Evolutionary conservation across 352 stramenopile species (phyloP).

Genomic region (Globisporangium ultimum): DNA sequence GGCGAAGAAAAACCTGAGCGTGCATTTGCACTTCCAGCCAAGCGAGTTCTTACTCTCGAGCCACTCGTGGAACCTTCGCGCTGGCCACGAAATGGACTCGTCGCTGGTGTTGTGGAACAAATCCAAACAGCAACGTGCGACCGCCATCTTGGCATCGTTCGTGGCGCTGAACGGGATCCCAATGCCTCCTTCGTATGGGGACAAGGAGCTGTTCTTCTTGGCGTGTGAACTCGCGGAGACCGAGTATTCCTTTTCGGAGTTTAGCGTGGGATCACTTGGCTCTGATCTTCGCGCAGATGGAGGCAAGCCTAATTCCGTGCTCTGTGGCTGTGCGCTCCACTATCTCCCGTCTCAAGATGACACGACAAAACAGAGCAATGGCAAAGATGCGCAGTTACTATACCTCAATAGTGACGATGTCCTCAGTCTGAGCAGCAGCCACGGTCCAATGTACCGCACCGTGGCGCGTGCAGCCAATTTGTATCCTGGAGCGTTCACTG

Average conservation of each 20-base stretch:
- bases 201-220: conserved; percentile 79
- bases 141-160: conserved; percentile 58
- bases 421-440: conserved; percentile 32
- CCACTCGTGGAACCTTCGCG: conserved; percentile 61
- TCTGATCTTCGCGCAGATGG: conserved; percentile 30
- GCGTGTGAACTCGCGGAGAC: conserved; percentile 67
- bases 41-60: conserved; percentile 54
- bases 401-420: conserved; percentile 77
- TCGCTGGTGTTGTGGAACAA: conserved; percentile 77
- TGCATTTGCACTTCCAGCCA: conserved; percentile 32
- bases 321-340: conserved; percentile 62
- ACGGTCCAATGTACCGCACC: conserved; percentile 46
- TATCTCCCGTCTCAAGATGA: conserved; percentile 37
- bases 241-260: conserved; percentile 65
- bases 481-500: conserved; percentile 42
- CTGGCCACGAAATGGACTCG: conserved; percentile 73
- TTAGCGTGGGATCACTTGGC: conserved; percentile 50
- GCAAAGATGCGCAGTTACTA: conserved; percentile 18
- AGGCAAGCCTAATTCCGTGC: conserved; percentile 22
- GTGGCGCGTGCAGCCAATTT: conserved; percentile 44
- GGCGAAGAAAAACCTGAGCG: conserved; percentile 11
- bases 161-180: conserved; percentile 34
- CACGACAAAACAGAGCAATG: background rate
- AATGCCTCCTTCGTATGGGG: conserved; percentile 51
- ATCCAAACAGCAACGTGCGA: conserved; percentile 55